Conservation (phyloP, 2,329 filamentous ascomycete species). For the Penicillium expansum region DNA sequence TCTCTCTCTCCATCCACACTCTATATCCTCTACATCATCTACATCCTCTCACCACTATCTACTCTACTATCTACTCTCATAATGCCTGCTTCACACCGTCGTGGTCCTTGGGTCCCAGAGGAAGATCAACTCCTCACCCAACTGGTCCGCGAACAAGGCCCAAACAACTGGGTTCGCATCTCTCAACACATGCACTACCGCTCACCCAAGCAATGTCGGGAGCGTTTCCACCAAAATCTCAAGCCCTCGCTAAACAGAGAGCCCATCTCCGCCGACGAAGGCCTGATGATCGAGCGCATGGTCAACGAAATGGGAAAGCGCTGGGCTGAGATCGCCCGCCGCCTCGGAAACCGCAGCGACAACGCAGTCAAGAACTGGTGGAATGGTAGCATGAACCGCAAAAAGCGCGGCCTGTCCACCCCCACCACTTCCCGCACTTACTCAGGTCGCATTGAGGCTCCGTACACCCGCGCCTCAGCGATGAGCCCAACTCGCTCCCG, state of each 20-base stretch:
- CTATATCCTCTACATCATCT: too few species aligned
- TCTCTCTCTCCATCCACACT: neutral
- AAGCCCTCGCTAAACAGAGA: constrained; percentile 72
- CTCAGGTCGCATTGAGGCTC: constrained; percentile 40
- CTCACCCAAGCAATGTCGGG: constrained; percentile 90
- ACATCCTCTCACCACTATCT: neutral
- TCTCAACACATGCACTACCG: constrained; percentile 71
- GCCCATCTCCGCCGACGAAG: constrained; percentile 70
- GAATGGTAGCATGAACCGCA: constrained; percentile 88
- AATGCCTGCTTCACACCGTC: constrained; percentile 57
- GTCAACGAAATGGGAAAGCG: constrained; percentile 77
- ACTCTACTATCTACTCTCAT: neutral
- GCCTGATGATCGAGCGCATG: constrained; percentile 69
- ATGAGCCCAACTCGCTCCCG: constrained; percentile 31
- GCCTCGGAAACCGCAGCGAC: constrained; percentile 80
- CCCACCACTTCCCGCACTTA: constrained; percentile 36
- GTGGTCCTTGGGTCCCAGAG: constrained; percentile 78
- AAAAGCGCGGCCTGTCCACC: constrained; percentile 51
- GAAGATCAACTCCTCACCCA: constrained; percentile 71
- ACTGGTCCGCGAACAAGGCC: constrained; percentile 68
- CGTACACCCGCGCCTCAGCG: constrained; percentile 36
- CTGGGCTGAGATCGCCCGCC: constrained; percentile 89
- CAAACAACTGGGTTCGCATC: constrained; percentile 88
- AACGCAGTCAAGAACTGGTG: constrained; percentile 98
- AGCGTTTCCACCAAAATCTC: constrained; percentile 90